phyloP scores from a whole-genome alignment of 495 filamentous ascomycete genomes.

The Astrothelium macrocarpum region DNA sequence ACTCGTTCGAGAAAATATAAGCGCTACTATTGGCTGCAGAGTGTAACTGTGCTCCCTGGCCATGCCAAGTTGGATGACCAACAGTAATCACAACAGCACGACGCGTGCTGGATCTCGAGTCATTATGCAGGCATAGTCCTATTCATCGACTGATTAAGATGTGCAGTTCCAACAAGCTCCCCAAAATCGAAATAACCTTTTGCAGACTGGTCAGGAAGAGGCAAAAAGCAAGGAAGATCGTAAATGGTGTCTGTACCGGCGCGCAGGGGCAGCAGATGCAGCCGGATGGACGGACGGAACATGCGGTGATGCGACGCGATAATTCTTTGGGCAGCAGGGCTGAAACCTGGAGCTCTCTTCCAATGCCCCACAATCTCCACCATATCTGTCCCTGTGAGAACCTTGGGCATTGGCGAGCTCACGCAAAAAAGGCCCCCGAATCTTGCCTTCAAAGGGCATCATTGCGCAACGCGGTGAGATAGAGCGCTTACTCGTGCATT shows the following conservation, averaged over 20 bases:
- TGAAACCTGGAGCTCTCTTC: slow-evolving; percentile 1
- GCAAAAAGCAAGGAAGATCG: background rate
- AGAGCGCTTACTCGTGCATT: background rate
- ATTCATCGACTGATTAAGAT: background rate
- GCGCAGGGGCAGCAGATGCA: background rate
- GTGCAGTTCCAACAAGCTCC: background rate
- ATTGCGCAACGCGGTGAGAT: slow-evolving; percentile 4
- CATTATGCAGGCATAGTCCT: background rate
- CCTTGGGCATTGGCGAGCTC: too few species aligned
- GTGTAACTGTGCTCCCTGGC: background rate
- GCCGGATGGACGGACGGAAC: background rate
- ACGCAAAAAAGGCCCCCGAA: background rate
- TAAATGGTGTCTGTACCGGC: background rate
- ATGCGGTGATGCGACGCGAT: slow-evolving; percentile 5
- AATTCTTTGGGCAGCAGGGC: slow-evolving; percentile 5
- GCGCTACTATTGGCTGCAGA: background rate
- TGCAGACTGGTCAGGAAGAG: background rate
- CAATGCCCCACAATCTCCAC: slow-evolving; percentile 1
- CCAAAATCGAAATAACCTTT: background rate
- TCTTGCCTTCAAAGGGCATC: background rate
- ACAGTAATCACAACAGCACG: background rate
- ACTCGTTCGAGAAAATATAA: background rate
- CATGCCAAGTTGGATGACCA: background rate
- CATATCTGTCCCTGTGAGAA: too few species aligned
- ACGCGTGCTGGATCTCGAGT: background rate